phyloP scores from a whole-genome alignment of 2,329 filamentous ascomycete species.

The Neodidymelliopsis sp. region DNA sequence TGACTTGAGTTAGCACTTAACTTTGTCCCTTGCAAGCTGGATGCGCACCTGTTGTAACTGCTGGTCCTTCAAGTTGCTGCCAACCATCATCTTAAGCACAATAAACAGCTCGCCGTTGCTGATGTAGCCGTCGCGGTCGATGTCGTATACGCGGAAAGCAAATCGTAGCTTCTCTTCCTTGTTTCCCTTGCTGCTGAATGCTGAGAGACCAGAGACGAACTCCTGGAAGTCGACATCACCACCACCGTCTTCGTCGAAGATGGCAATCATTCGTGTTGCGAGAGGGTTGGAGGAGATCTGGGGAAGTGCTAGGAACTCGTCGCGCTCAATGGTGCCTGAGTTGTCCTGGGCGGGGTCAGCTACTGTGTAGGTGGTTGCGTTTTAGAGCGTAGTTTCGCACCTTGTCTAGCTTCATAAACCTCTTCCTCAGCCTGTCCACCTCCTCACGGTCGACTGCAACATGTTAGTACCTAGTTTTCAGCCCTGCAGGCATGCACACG shows the following conservation, averaged over 20 bases:
- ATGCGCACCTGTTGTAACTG: slow-evolving; percentile 80
- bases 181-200: slow-evolving; percentile 97
- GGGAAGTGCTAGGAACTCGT: slow-evolving; percentile 95
- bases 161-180: slow-evolving; percentile 98
- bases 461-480: slow-evolving; percentile 39
- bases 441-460: slow-evolving; percentile 90
- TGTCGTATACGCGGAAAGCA: slow-evolving; percentile 99
- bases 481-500: slow-evolving; percentile 36
- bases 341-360: slow-evolving; percentile 71
- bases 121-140: slow-evolving; percentile 97
- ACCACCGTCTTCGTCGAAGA: slow-evolving; percentile 98
- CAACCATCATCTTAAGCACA: slow-evolving; percentile 99
- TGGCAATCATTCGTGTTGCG: slow-evolving; percentile 98
- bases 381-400: slow-evolving; percentile 58
- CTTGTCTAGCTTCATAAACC: slow-evolving; percentile 99
- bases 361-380: not conserved
- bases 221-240: slow-evolving; percentile 99
- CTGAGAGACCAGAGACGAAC: slow-evolving; percentile 92
- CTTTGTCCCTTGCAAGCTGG: not conserved
- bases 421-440: slow-evolving; percentile 92
- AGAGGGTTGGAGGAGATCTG: slow-evolving; percentile 98
- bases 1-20: slow-evolving; percentile 18
- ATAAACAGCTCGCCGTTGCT: slow-evolving; percentile 99
- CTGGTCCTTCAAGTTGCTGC: slow-evolving; percentile 98
- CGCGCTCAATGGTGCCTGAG: slow-evolving; percentile 96